Conservation (phyloP, 2,329 filamentous ascomycete genomes). For the Chaetomiaceae sp. region DNA sequence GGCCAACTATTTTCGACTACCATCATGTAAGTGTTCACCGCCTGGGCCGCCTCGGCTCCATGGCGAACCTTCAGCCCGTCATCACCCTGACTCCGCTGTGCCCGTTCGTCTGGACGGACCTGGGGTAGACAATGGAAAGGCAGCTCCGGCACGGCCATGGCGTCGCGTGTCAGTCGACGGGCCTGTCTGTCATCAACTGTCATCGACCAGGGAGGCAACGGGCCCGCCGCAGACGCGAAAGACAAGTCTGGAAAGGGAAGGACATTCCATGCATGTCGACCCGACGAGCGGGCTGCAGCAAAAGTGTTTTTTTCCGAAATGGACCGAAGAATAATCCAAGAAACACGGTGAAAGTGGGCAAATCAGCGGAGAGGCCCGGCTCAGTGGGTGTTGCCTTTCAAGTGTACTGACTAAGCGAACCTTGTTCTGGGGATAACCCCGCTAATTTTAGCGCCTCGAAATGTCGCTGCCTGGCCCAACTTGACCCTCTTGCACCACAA, state of each 20-base stretch:
- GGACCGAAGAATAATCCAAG: no score
- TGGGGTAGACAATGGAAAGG: not conserved
- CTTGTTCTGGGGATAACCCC: not conserved
- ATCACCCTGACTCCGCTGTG: not conserved
- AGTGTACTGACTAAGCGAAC: slow-evolving; percentile 11
- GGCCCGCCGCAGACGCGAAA: not conserved
- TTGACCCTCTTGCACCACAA: not conserved
- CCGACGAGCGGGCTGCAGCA: not conserved
- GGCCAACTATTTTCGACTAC: slow-evolving; percentile 3
- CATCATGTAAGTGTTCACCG: slow-evolving; percentile 4
- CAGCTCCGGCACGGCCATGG: not conserved
- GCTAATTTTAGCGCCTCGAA: slow-evolving; percentile 11
- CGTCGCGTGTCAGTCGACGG: not conserved
- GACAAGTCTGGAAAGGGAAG: not conserved
- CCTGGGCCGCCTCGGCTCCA: slow-evolving; percentile 15
- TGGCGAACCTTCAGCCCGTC: not conserved
- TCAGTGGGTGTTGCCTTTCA: not conserved
- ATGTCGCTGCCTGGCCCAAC: slow-evolving; percentile 13
- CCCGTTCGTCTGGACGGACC: not conserved
- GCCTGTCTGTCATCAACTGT: no score
- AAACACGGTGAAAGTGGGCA: not conserved
- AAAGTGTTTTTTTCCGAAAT: no score
- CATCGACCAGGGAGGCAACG: no score
- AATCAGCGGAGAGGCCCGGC: not conserved
- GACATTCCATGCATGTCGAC: not conserved